These are phyloP conservation scores for Gossypioides kirkii DNA, from an alignment of 345 rosid species.

Conservation along the genomic window DNA sequence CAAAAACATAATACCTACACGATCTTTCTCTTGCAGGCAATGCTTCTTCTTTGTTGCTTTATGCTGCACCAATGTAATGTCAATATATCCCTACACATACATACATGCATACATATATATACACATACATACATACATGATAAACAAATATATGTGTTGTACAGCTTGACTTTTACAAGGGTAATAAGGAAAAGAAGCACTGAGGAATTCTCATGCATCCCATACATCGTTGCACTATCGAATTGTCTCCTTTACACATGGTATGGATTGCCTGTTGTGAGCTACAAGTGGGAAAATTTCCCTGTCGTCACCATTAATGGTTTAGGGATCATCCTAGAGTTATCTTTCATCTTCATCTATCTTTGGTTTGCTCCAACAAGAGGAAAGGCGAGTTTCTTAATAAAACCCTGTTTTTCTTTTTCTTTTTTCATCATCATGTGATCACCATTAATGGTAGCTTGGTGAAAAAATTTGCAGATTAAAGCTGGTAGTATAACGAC, in stretches of 20 bases:
- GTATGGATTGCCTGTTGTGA: constrained; percentile 84
- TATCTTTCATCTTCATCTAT: constrained; percentile 56
- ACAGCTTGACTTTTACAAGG: constrained; percentile 69
- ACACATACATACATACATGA: too few species aligned
- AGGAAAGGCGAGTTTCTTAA: constrained; percentile 16
- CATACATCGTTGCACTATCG: constrained; percentile 54
- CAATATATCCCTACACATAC: not conserved
- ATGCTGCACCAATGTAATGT: constrained; percentile 64
- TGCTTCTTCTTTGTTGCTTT: constrained; percentile 70
- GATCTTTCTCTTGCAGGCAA: constrained; percentile 51
- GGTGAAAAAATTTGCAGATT: constrained; percentile 1
- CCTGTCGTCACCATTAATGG: constrained; percentile 71
- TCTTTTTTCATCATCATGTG: not conserved
- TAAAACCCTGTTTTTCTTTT: not conserved
- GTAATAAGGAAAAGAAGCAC: constrained; percentile 68
- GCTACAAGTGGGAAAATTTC: constrained; percentile 76
- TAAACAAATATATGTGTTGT: not conserved
- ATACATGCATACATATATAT: not conserved
- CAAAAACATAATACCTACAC: not conserved
- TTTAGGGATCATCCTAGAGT: constrained; percentile 63
- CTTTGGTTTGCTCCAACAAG: constrained; percentile 44
- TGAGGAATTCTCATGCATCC: constrained; percentile 73
- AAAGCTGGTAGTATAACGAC: not conserved
- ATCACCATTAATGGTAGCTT: not conserved
- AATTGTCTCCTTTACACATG: constrained; percentile 76